Evolutionary conservation across 2,329 filamentous ascomycete genomes (phyloP).

Genomic region (Colletotrichum zoysiae): DNA sequence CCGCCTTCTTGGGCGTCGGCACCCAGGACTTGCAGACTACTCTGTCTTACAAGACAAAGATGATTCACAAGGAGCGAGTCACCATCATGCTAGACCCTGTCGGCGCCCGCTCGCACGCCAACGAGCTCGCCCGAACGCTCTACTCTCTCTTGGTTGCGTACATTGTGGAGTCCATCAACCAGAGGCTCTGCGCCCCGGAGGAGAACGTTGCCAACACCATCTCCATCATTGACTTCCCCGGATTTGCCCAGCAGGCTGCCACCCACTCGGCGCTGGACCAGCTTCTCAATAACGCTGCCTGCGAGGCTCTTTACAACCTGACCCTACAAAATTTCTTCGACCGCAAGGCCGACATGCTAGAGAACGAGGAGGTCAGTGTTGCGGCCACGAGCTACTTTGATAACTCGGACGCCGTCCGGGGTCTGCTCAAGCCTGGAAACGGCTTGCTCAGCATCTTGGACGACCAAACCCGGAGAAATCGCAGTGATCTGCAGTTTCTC

Average conservation of each 20-base stretch:
- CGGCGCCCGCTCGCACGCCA: constrained; percentile 90
- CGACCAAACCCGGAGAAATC: constrained; percentile 91
- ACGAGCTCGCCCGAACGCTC: constrained; percentile 91
- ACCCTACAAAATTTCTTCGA: constrained; percentile 97
- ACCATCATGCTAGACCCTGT: constrained; percentile 97
- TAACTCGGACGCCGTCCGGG: constrained; percentile 94
- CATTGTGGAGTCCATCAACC: constrained; percentile 93
- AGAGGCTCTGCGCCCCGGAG: constrained; percentile 86
- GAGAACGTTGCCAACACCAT: constrained; percentile 93
- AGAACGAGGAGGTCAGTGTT: constrained; percentile 92
- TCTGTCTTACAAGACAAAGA: constrained; percentile 96
- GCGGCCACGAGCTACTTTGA: constrained; percentile 97
- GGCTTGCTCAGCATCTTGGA: constrained; percentile 94
- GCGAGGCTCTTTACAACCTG: constrained; percentile 92
- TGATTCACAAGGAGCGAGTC: constrained; percentile 95
- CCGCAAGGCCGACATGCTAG: constrained; percentile 90
- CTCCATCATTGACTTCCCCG: constrained; percentile 95
- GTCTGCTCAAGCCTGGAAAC: constrained; percentile 91
- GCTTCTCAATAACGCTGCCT: constrained; percentile 93
- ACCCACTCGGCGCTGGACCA: constrained; percentile 92
- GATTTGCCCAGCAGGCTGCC: constrained; percentile 86
- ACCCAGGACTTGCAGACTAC: constrained; percentile 86
- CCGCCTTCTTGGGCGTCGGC: constrained; percentile 93
- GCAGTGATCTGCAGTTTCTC: constrained; percentile 88
- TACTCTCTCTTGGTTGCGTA: constrained; percentile 96